These are phyloP conservation scores for Plasmopara halstedii DNA, from an alignment of 352 stramenopile genomes.

Conservation along the genomic window DNA sequence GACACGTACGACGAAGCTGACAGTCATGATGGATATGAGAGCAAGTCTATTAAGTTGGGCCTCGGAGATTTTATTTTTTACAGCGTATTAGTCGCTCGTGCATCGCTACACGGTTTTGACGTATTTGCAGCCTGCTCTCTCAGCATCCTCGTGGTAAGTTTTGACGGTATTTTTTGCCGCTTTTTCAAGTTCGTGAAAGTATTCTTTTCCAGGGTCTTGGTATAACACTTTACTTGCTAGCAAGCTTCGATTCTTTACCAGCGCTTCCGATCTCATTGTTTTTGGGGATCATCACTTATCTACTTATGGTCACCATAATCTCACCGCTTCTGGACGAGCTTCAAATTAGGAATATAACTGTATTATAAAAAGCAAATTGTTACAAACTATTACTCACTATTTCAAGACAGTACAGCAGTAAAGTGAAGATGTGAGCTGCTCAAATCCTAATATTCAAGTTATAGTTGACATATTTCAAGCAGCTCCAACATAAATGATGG, in stretches of 20 bases:
- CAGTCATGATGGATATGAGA: conserved; percentile 23
- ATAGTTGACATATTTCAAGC: too few species aligned
- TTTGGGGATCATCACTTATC: conserved; percentile 44
- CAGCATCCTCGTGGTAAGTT: conserved; percentile 81
- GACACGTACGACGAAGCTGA: conserved; percentile 1
- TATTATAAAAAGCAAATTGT: too few species aligned
- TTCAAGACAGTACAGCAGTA: conserved; percentile 26
- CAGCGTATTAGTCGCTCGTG: conserved; percentile 92
- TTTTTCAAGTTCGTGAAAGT: not conserved
- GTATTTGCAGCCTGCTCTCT: conserved; percentile 90
- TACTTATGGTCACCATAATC: conserved; percentile 29
- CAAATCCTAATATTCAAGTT: too few species aligned
- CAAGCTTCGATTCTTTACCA: conserved; percentile 88
- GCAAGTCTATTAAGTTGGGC: conserved; percentile 84
- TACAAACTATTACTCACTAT: too few species aligned
- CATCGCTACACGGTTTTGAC: conserved; percentile 88
- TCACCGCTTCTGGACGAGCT: conserved; percentile 31
- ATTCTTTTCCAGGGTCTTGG: conserved; percentile 51
- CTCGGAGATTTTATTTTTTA: conserved; percentile 99
- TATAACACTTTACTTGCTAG: conserved; percentile 90
- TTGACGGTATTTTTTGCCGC: not conserved
- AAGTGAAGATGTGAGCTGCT: too few species aligned
- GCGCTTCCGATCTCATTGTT: conserved; percentile 96
- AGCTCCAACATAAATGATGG: not conserved
- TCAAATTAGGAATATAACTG: conserved; percentile 15